Percentiles rank a stretch among this genome's conserved stretches.
phyloP scores from a whole-genome alignment of 2,329 filamentous ascomycete genomes.

The Pestalotiopsis fici region DNA sequence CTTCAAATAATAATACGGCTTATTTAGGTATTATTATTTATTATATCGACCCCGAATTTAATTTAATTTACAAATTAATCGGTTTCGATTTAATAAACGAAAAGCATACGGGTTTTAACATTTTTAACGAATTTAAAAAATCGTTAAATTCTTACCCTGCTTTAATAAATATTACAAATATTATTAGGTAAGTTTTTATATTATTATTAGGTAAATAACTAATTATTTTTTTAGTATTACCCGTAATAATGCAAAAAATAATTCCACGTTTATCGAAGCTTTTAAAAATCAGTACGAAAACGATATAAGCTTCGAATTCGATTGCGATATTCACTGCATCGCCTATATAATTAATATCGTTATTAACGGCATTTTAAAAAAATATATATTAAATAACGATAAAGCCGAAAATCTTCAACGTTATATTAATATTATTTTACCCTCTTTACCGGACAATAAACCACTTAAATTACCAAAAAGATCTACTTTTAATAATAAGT shows the following conservation, averaged over 20 bases:
- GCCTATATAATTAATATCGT: constrained; percentile 1
- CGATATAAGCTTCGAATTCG: background rate
- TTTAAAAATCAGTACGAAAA: background rate
- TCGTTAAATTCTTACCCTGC: background rate
- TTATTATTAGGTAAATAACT: background rate
- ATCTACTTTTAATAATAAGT: background rate
- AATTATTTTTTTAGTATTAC: background rate
- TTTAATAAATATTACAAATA: background rate
- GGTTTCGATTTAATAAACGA: background rate
- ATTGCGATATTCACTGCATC: background rate
- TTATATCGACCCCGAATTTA: background rate
- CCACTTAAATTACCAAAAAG: background rate
- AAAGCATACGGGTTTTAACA: background rate
- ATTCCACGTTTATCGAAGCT: too few species aligned
- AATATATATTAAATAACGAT: background rate
- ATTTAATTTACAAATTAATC: constrained; percentile 4
- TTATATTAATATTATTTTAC: background rate
- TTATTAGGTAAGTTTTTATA: background rate
- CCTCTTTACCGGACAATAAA: background rate
- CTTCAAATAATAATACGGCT: background rate
- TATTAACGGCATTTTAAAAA: background rate
- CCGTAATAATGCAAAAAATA: background rate
- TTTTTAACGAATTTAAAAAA: background rate
- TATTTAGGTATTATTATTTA: background rate
- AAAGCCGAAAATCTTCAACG: background rate